Evolutionary conservation across 2,329 filamentous ascomycete genomes (phyloP).

Genomic region (Tolypocladium guangdongense): DNA sequence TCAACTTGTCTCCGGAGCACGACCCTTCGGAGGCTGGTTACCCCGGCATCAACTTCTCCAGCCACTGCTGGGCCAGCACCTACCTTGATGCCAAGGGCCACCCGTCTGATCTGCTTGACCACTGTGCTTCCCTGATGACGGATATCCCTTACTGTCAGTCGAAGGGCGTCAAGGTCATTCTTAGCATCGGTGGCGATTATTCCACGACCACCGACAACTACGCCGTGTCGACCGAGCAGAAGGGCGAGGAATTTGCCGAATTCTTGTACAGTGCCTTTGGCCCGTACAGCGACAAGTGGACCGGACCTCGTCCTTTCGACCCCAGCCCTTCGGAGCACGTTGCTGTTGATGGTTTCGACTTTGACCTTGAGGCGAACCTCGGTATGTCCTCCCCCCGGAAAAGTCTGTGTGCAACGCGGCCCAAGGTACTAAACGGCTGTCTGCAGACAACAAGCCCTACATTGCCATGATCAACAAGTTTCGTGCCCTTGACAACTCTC

Average conservation of each 20-base stretch:
- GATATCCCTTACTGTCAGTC: slow-evolving; percentile 31
- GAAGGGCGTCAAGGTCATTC: slow-evolving; percentile 30
- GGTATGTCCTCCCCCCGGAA: slow-evolving; percentile 12
- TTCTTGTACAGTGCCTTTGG: slow-evolving; percentile 28
- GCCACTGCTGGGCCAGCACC: slow-evolving; percentile 22
- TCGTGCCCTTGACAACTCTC: slow-evolving; percentile 16
- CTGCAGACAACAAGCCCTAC: slow-evolving; percentile 22
- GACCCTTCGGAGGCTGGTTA: slow-evolving; percentile 14
- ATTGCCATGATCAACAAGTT: slow-evolving; percentile 26
- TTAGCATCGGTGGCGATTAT: slow-evolving; percentile 28
- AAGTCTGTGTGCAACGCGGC: background rate
- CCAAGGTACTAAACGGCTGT: background rate
- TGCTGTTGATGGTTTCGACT: slow-evolving; percentile 30
- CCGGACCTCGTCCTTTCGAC: slow-evolving; percentile 29
- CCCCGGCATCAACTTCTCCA: slow-evolving; percentile 28
- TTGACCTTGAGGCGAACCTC: slow-evolving; percentile 26
- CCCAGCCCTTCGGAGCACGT: slow-evolving; percentile 11
- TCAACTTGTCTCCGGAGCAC: slow-evolving; percentile 27
- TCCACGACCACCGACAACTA: slow-evolving; percentile 19
- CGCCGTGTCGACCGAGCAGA: slow-evolving; percentile 15
- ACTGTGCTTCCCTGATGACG: slow-evolving; percentile 24
- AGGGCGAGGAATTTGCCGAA: slow-evolving; percentile 24
- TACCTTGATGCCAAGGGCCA: slow-evolving; percentile 12
- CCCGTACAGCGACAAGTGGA: slow-evolving; percentile 19
- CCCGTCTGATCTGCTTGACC: slow-evolving; percentile 19